Conservation (phyloP, 805 yeast species). For the Lipomyces mesembrius region DNA sequence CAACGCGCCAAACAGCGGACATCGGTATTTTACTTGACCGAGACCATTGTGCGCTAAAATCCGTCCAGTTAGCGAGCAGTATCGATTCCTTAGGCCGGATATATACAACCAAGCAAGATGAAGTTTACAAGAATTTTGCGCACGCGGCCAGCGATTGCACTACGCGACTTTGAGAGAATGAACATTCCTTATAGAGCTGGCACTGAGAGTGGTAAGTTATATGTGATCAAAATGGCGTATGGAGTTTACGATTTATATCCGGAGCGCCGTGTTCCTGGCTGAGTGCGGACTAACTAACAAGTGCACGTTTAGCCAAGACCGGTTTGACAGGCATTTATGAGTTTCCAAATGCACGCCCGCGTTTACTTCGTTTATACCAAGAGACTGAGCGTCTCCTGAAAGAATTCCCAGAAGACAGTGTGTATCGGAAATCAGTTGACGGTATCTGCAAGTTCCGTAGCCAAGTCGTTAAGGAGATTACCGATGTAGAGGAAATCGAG, state of each 20-base stretch:
- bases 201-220: conserved; percentile 4
- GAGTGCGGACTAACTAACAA: not conserved
- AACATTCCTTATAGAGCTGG: conserved; percentile 15
- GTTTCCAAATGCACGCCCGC: conserved; percentile 85
- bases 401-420: conserved; percentile 71
- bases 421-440: conserved; percentile 76
- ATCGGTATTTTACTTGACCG: not conserved
- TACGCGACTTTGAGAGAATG: conserved; percentile 4
- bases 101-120: conserved; percentile 11
- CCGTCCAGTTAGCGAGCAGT: not conserved
- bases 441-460: conserved; percentile 72
- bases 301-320: conserved; percentile 46
- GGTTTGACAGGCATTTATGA: conserved; percentile 78
- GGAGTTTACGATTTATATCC: conserved; percentile 1
- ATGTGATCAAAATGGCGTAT: no score
- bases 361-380: conserved; percentile 69
- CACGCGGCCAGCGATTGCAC: conserved; percentile 16
- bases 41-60: not conserved
- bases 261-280: not conserved
- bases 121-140: conserved; percentile 13
- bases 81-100: not conserved
- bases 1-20: not conserved
- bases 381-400: conserved; percentile 65
- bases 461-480: conserved; percentile 64
- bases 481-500: conserved; percentile 69